phyloP scores from a whole-genome alignment of 2,329 filamentous ascomycete genomes.

The Sporothrix variecibatus region DNA sequence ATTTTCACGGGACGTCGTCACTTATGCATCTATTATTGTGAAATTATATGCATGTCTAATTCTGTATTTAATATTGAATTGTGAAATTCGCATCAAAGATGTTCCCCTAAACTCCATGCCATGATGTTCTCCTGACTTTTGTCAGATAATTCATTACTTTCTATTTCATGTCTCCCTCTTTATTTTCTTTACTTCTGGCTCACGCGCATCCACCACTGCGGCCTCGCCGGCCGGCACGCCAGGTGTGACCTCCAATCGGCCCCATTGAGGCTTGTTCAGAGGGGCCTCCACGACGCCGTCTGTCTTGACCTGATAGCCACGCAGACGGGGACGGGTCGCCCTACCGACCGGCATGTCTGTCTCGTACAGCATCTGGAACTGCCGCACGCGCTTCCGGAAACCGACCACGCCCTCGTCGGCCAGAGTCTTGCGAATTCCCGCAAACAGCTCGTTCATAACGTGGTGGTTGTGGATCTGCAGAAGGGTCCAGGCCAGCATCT shows the following conservation, averaged over 20 bases:
- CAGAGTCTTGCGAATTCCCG: slow-evolving; percentile 66
- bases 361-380: slow-evolving; percentile 62
- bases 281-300: slow-evolving; percentile 57
- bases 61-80: neutral
- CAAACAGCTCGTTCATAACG: slow-evolving; percentile 72
- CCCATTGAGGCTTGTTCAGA: slow-evolving; percentile 70
- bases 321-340: slow-evolving; percentile 74
- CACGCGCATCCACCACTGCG: neutral
- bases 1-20: neutral
- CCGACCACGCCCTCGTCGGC: slow-evolving; percentile 48
- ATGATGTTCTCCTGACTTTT: too few relatives aligned
- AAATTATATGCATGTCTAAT: neutral
- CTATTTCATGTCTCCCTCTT: neutral
- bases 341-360: slow-evolving; percentile 70
- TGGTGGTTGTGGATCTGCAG: slow-evolving; percentile 90
- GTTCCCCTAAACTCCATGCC: slow-evolving; percentile 1
- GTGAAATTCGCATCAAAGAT: neutral
- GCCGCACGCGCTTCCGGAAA: slow-evolving; percentile 57
- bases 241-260: slow-evolving; percentile 43
- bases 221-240: neutral
- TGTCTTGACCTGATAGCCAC: slow-evolving; percentile 81
- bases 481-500: slow-evolving; percentile 95
- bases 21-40: neutral
- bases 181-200: neutral
- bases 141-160: neutral